These are phyloP conservation scores for Lachnellula subtilissima DNA, from an alignment of 2,329 filamentous ascomycete genomes.

Conservation along the genomic window DNA sequence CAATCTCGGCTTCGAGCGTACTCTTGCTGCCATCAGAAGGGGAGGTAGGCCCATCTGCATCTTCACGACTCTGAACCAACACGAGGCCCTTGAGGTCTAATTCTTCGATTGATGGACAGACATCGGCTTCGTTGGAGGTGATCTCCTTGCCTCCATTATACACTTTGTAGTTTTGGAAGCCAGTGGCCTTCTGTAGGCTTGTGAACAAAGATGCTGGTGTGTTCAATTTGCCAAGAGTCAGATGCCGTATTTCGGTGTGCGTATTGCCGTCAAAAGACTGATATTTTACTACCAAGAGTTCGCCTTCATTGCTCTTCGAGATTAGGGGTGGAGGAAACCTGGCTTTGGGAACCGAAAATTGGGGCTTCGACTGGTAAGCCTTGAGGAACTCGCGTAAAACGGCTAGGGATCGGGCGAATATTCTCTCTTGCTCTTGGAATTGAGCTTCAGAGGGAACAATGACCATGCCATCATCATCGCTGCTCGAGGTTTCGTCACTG, in stretches of 20 bases:
- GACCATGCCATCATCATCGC: conserved; percentile 50
- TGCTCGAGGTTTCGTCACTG: conserved; percentile 38
- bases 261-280: conserved; percentile 64
- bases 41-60: conserved; percentile 38
- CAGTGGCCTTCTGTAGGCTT: conserved; percentile 62
- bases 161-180: conserved; percentile 69
- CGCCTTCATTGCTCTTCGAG: conserved; percentile 53
- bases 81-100: conserved; percentile 63
- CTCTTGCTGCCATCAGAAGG: conserved; percentile 48
- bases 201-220: conserved; percentile 66
- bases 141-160: conserved; percentile 67
- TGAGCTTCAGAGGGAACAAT: conserved; percentile 46
- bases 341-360: conserved; percentile 55
- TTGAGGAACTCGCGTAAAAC: conserved; percentile 64
- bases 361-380: conserved; percentile 56
- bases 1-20: conserved; percentile 70
- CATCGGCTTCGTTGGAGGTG: conserved; percentile 53
- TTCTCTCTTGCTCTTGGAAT: conserved; percentile 50
- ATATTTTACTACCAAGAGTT: conserved; percentile 63
- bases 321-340: conserved; percentile 48
- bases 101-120: conserved; percentile 61
- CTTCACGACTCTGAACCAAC: conserved; percentile 57
- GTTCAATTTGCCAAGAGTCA: conserved; percentile 66
- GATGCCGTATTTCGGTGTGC: conserved; percentile 54
- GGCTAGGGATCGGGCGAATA: conserved; percentile 64